phyloP scores from a whole-genome alignment of 202 grass and related monocot species.

The Carex arenaria region DNA sequence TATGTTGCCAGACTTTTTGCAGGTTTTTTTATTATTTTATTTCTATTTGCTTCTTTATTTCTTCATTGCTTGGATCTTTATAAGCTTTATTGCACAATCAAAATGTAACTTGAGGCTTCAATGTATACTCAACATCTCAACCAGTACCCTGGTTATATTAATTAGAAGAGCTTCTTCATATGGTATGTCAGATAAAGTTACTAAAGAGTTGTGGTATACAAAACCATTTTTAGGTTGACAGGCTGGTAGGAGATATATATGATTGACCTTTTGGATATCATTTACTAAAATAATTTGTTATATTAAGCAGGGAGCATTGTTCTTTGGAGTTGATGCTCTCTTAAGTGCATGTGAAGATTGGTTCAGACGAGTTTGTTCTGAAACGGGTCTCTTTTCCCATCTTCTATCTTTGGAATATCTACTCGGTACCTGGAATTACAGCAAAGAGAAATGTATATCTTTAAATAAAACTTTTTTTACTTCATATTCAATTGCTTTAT shows the following conservation, averaged over 20 bases:
- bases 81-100: neutral
- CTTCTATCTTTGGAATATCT: slow-evolving; percentile 38
- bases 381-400: slow-evolving; percentile 3
- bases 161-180: neutral
- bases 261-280: neutral
- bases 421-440: slow-evolving; percentile 57
- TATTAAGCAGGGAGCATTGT: slow-evolving; percentile 55
- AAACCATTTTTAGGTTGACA: neutral
- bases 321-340: slow-evolving; percentile 68
- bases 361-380: slow-evolving; percentile 31
- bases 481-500: neutral
- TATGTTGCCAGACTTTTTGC: neutral
- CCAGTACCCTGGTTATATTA: neutral
- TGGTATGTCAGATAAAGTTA: neutral
- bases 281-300: neutral
- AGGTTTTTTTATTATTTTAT: neutral
- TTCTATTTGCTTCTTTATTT: neutral
- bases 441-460: slow-evolving; percentile 48
- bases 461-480: slow-evolving; percentile 5
- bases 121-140: neutral
- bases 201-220: neutral
- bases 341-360: slow-evolving; percentile 56
- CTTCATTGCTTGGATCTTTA: neutral
- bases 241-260: neutral
- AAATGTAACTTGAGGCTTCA: neutral